Evolutionary conservation across 129 eudicot species (phyloP).

Genomic region (Saposhnikovia divaricata): DNA sequence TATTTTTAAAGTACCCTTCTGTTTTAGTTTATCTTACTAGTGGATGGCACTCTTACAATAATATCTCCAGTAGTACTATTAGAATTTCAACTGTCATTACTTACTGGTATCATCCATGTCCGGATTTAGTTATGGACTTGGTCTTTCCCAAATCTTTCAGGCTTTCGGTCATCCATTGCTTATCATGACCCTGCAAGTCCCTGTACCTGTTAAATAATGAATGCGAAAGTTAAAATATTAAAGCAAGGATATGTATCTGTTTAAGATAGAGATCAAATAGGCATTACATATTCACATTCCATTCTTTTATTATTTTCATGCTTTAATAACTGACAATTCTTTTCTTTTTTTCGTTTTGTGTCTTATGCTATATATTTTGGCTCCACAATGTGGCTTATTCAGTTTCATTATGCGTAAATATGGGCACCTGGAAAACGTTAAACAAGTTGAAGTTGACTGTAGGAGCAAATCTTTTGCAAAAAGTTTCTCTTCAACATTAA

Average conservation of each 20-base stretch:
- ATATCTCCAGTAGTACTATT: not conserved
- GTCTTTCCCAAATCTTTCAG: conserved; percentile 51
- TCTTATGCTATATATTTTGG: conserved; percentile 44
- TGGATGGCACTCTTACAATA: not conserved
- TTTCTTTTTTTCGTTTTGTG: conserved; percentile 14
- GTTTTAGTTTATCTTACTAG: not conserved
- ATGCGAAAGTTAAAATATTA: not conserved
- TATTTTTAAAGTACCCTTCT: not conserved
- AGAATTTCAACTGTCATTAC: conserved; percentile 40
- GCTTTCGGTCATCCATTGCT: conserved; percentile 53
- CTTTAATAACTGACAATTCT: too few species aligned
- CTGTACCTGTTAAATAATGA: conserved; percentile 45
- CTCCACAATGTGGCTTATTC: conserved; percentile 52
- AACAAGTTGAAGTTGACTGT: too few species aligned
- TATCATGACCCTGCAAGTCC: conserved; percentile 62
- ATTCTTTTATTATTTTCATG: conserved; percentile 2
- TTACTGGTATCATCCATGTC: not conserved
- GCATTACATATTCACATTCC: conserved; percentile 68
- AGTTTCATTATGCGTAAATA: conserved; percentile 16
- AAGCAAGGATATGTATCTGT: not conserved
- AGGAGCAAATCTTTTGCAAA: too few species aligned
- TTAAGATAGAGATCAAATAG: not conserved
- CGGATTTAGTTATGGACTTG: conserved; percentile 57
- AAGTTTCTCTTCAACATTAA: too few species aligned
- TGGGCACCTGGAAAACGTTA: too few species aligned